Evolutionary conservation across 2,329 filamentous ascomycete species (phyloP).

Genomic region (Malbranchea cinnamomea): DNA sequence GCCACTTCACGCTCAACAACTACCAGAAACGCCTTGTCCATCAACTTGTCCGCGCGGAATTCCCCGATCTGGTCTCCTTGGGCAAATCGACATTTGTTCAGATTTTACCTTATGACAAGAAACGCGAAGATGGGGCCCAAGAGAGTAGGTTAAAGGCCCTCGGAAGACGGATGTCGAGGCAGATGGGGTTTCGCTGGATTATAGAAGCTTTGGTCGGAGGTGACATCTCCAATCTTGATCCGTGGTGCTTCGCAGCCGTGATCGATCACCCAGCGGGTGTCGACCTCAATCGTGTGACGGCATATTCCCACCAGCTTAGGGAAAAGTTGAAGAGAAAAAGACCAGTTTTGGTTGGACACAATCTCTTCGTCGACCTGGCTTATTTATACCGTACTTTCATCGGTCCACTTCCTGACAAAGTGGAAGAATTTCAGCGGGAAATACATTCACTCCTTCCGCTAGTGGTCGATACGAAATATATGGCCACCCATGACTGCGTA

Average conservation of each 20-base stretch:
- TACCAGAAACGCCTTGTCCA: slow-evolving; percentile 53
- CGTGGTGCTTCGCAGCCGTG: slow-evolving; percentile 18
- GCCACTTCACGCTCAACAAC: slow-evolving; percentile 38
- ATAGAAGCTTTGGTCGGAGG: slow-evolving; percentile 31
- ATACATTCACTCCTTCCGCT: slow-evolving; percentile 41
- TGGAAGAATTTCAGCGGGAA: slow-evolving; percentile 37
- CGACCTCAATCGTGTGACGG: too few relatives aligned
- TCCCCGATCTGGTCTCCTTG: slow-evolving; percentile 25
- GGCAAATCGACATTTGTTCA: slow-evolving; percentile 25
- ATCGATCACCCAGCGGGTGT: slow-evolving; percentile 9
- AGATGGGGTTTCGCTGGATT: slow-evolving; percentile 33
- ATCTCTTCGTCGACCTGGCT: slow-evolving; percentile 48
- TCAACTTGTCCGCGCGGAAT: slow-evolving; percentile 51
- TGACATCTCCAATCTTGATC: slow-evolving; percentile 22
- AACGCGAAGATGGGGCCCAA: slow-evolving; percentile 19
- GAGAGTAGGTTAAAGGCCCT: slow-evolving; percentile 16
- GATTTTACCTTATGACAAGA: slow-evolving; percentile 23
- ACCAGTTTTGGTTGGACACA: slow-evolving; percentile 45
- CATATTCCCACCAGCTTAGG: slow-evolving; percentile 21
- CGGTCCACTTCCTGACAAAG: slow-evolving; percentile 39
- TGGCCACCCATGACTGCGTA: slow-evolving; percentile 42
- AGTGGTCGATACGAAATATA: slow-evolving; percentile 49
- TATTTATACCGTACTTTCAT: slow-evolving; percentile 47
- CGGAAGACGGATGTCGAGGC: slow-evolving; percentile 18
- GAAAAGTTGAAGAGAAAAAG: slow-evolving; percentile 30